Evolutionary conservation across 768 basidiomycete genomes (phyloP), one percentile per base, ranked within the genome.

Genomic region (Lactarius sanguifluus): DNA sequence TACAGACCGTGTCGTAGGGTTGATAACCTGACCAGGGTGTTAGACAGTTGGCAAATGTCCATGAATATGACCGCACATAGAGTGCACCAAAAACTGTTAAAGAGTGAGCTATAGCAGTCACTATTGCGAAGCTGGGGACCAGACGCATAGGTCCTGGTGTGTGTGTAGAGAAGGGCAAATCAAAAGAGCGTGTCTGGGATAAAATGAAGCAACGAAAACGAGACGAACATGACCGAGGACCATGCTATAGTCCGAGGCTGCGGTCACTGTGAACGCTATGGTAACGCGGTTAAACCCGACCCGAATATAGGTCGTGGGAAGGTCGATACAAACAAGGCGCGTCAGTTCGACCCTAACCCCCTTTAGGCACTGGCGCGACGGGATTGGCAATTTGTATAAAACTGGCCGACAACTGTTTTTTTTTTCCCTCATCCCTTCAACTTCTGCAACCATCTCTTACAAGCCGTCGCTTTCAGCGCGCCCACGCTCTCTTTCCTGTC

Each of bases 401-500:
- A 2, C 20, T 3, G 13, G 0, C n/a, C 0, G 4, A 50, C 23
- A 2, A 13, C 13, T 5, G 10, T 3, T 4, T 30, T 30, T 57
- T n/a, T 32, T 28, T 57, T 61, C 52, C 30, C 57, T 36, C 34
- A 47, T 28, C 38, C 34, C 23, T 20, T 43, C 64, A 10, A 2
- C 38, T 36, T 25, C 30, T 56, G 7, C 47, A 47, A 10, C 8
- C 23, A 3, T n/a, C 43, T 36, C 6, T 43, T 36, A 18, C 36
- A 38, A 56, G 1, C 30, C 61, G 58, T 47, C 66, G 69, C 62
- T 6, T 1, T 23, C 43, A 64, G 64, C 68, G 56, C 55, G 9
- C 40, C 25, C 54, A 66, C 68, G 30, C 28, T 71, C 68, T 59
- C 57, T 71, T 64, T 20, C n/a, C 60, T 41, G 5, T 61, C 65